A percentile compares a stretch with the other conserved stretches of the same genome.
These are phyloP conservation scores for Nematocida ironsii DNA, from an alignment of 371 early-diverging fungal species.

Conservation along the genomic window DNA sequence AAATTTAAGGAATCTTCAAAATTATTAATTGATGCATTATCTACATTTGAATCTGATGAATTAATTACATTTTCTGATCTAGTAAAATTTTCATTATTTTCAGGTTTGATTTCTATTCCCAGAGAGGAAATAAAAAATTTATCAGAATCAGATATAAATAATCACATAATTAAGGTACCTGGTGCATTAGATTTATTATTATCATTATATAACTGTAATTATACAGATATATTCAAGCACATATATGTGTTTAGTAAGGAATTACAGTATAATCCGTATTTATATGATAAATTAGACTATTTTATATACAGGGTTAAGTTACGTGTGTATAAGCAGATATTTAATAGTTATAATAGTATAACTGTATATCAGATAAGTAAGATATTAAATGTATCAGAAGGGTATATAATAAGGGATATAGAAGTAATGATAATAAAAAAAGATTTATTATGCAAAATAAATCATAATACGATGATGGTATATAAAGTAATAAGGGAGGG, in stretches of 20 bases:
- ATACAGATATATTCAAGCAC: constrained; percentile 80
- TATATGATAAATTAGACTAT: constrained; percentile 74
- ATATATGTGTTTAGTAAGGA: constrained; percentile 71
- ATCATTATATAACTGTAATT: constrained; percentile 85
- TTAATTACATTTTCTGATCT: constrained; percentile 91
- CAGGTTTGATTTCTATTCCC: constrained; percentile 79
- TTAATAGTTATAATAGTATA: constrained; percentile 89
- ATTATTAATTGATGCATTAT: constrained; percentile 83
- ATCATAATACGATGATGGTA: constrained; percentile 69
- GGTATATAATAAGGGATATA: constrained; percentile 76
- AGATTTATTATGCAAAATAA: constrained; percentile 92
- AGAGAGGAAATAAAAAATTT: constrained; percentile 86
- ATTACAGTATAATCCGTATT: constrained; percentile 71
- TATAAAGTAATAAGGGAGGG: constrained; percentile 28
- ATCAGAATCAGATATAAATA: constrained; percentile 78
- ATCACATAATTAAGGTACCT: constrained; percentile 81
- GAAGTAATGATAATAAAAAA: constrained; percentile 88
- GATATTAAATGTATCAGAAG: constrained; percentile 87
- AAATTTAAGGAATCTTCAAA: constrained; percentile 85
- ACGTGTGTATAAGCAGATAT: constrained; percentile 85
- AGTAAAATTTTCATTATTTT: constrained; percentile 85
- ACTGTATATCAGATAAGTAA: constrained; percentile 89
- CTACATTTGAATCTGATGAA: constrained; percentile 92
- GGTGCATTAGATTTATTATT: constrained; percentile 74
- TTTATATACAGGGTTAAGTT: constrained; percentile 89